A percentile compares a stretch with the other conserved stretches of the same genome.
phyloP scores from a whole-genome alignment of 2,329 filamentous ascomycete species.

The Davidsoniella neocaledoniae region DNA sequence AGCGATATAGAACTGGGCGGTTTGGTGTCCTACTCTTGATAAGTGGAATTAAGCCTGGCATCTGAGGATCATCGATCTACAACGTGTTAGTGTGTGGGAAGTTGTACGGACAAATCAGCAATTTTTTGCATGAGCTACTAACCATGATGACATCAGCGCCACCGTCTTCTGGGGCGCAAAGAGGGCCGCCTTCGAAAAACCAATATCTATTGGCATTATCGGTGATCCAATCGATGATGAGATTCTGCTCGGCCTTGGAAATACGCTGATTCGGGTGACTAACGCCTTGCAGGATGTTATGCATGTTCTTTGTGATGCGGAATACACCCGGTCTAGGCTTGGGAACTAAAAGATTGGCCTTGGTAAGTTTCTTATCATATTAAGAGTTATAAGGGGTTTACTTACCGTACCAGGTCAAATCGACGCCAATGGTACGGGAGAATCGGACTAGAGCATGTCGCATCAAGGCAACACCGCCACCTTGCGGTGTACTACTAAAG shows the following conservation, averaged over 20 bases:
- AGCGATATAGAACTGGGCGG: constrained; percentile 65
- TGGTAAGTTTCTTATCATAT: neutral
- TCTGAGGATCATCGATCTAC: constrained; percentile 66
- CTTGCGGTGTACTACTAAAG: constrained; percentile 66
- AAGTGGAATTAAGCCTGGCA: constrained; percentile 61
- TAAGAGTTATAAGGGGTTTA: constrained; percentile 9
- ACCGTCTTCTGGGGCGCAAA: constrained; percentile 46
- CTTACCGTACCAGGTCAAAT: constrained; percentile 55
- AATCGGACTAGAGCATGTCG: constrained; percentile 62
- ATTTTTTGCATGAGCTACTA: constrained; percentile 16
- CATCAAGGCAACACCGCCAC: constrained; percentile 72
- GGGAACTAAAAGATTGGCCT: constrained; percentile 35
- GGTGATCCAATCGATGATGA: constrained; percentile 54
- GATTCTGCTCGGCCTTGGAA: constrained; percentile 39
- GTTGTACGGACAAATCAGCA: neutral
- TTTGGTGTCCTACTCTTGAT: constrained; percentile 54
- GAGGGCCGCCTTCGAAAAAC: constrained; percentile 49
- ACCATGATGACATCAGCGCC: constrained; percentile 60
- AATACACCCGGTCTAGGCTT: constrained; percentile 68
- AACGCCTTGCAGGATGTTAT: constrained; percentile 77
- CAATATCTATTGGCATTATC: constrained; percentile 63
- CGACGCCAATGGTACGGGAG: constrained; percentile 45
- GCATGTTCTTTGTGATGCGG: constrained; percentile 70
- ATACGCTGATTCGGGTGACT: constrained; percentile 48
- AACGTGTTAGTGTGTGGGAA: neutral